Evolutionary conservation across 2,329 filamentous ascomycete species (phyloP), one percentile per base, ranked within the genome.

Genomic region (Colletotrichum eremochloae): DNA sequence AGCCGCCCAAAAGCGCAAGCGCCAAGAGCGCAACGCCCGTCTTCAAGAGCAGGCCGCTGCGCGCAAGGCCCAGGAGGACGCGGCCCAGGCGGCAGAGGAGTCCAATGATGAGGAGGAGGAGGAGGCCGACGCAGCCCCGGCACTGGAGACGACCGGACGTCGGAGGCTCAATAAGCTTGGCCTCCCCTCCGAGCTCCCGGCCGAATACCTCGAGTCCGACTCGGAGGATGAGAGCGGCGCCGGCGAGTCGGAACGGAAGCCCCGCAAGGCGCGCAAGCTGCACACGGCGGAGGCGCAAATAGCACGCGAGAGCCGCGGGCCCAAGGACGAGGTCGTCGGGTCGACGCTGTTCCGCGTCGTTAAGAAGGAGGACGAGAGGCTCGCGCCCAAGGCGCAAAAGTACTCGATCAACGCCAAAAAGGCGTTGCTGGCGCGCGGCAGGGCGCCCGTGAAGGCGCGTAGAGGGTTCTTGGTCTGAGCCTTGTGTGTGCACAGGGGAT

Each of bases 1-100:
- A 4, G 85, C 85, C 14, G 82, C 81, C 7, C 80, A 86, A 74
- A 90, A 88, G 79, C 83, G 84, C 65, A 90, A 88, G 80, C 86
- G 88, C 46, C 86, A 88, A 77, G 84, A 88, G 78, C 84, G 86
- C 67, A 87, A 89, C 76, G 81, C 82, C 31, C 82, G 86, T 33
- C 83, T 90, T 77, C 89, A 88, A 78, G 81, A 87, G 66, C 88
- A 90, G 79, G 88, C 88, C 2, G 81, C 84, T 71, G 81, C 84
- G 76, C 85, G 87, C 73, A 88, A 87, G 77, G 79, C 78, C 12
- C 72, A 71, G 36, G 72, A 63, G 62, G 24, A 61, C 33, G 40
- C 31, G 38, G 44, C 65, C n/a, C 52, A 24, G 24, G 24, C 55
- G 9, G 67, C 58, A 56, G 74, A 74, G 33, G 64, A 67, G 50